phyloP scores from a whole-genome alignment of 495 filamentous ascomycete species.

The Thozetella sp. region DNA sequence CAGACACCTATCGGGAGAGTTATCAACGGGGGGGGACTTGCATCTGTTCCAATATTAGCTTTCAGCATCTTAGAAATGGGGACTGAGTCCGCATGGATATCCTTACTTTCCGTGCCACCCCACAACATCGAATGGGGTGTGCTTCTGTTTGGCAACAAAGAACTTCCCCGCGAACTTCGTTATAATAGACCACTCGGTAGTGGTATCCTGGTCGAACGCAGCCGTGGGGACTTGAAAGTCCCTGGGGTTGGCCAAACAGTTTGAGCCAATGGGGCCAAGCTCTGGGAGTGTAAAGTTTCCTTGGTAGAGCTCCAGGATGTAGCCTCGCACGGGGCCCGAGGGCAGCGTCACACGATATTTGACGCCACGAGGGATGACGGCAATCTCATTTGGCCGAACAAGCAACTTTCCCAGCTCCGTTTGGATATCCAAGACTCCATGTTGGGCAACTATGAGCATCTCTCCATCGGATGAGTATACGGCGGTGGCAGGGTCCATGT shows the following conservation, averaged over 20 bases:
- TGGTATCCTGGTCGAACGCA: constrained; percentile 63
- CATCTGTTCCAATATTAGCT: too few species aligned
- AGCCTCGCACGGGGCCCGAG: constrained; percentile 70
- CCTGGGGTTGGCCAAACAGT: constrained; percentile 82
- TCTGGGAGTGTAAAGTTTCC: constrained; percentile 85
- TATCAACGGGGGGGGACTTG: too few species aligned
- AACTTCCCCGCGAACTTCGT: constrained; percentile 81
- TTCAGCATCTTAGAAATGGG: too few species aligned
- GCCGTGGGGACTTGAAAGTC: constrained; percentile 89
- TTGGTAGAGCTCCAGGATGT: constrained; percentile 85
- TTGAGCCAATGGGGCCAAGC: constrained; percentile 86
- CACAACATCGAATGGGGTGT: constrained; percentile 82
- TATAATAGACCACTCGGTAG: constrained; percentile 47
- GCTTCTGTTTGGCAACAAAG: constrained; percentile 69
- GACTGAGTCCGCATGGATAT: too few species aligned
- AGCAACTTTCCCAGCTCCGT: constrained; percentile 82
- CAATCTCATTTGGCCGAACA: constrained; percentile 85
- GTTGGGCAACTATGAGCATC: constrained; percentile 81
- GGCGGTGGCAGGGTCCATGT: constrained; percentile 69
- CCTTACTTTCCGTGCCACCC: constrained; percentile 83
- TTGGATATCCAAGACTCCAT: constrained; percentile 81
- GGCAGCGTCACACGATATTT: constrained; percentile 72
- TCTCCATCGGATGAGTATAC: constrained; percentile 92
- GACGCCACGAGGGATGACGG: constrained; percentile 83
- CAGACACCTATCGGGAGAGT: too few species aligned